Evolutionary conservation across 2,329 filamentous ascomycete species (phyloP), one percentile per base, ranked within the genome.

Genomic region (Didymella keratinophila): DNA sequence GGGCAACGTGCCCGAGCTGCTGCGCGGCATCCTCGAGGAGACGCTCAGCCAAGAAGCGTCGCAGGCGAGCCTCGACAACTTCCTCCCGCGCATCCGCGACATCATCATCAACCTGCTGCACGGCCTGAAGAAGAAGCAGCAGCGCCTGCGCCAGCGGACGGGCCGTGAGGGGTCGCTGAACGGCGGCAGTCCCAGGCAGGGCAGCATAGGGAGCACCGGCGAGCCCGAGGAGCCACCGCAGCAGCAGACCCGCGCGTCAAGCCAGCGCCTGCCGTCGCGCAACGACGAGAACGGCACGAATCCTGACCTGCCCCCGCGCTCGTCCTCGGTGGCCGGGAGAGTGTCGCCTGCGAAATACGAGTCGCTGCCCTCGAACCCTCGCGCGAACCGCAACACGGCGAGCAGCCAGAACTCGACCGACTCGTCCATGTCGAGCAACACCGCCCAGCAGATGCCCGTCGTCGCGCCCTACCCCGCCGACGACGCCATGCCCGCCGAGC

Each of bases 21-120:
- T 99, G 63, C 88, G 95, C 69, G 88, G 89, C 59, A 98, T 99
- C 56, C 85, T 99, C 53, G 95, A 99, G 78, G 91, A 96, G 56
- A 99, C 95, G 1, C 84, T 99, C 34, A 98, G 94, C 77, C 95
- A 99, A 74, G 93, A 98, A 79, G 95, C 95, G 5, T 97, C 92
- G 68, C 89, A 93, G 48, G 89, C 96, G 74, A 97, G 93, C 76
- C 83, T 99, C 60, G 95, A 99, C 76, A 91, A 90, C 75, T 99
- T 96, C 76, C 82, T 99, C 30, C 95, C 95, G 0, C 87, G 91
- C 58, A 99, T 99, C 76, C 89, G 95, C 69, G 95, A 99, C 77
- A 99, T 99, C 71, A 99, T 99, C 74, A 98, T 99, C 78, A 97
- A 96, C 74, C 83, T 99, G 28, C 85, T 99, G 9, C 95, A 99